Base-by-base conservation (phyloP, 2,329 filamentous ascomycete species). In the Aspergillaceae sp. region DNA sequence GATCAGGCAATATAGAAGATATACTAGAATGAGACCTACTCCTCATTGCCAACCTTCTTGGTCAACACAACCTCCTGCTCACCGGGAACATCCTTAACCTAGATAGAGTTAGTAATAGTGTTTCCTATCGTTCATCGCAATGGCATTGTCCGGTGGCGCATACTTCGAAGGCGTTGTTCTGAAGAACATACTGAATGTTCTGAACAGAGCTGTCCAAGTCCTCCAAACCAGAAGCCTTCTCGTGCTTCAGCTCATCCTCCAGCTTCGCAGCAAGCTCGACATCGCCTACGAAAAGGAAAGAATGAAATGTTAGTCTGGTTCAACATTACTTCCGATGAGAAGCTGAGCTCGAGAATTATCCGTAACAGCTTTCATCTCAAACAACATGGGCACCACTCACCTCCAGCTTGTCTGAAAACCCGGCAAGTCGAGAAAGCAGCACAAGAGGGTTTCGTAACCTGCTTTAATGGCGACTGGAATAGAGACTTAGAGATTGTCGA, bases 121-220 rank as follows among this genome's bases (percentile, higher is more conserved):
- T 19, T 19, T 19, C 19, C 19, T 19, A 34, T 4, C 9, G 19
- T 29, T 34, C 29, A 43, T 47, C 11, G 11, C 35, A 2, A 19
- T 6, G 10, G 29, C 3, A 4, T 29, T 8, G 28, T 7, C 6
- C 11, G 8, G 36, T 9, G 19, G 29, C 9, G 42, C 60, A 45
- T 64, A 92, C 77, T 76, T 91, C 77, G 69, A 89, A 98, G 36
- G 84, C 79, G 62, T 84, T 83, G 72, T 87, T 91, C 63, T 91
- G 82, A 41, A 96, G 72, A 72, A 92, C 96, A 65, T 92, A 86
- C 71, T 89, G 84, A 70, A 94, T 96, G 66, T 92, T 87, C 72
- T 88, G 84, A 67, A 96, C 79, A 66, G 83, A 86, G 52, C 82
- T 77, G 36, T 88, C 84, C 55, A 86, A 71, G 54, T 86, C 79